phyloP scores from a whole-genome alignment of 257 asterid genomes.

The Ligustrum vulgare region DNA sequence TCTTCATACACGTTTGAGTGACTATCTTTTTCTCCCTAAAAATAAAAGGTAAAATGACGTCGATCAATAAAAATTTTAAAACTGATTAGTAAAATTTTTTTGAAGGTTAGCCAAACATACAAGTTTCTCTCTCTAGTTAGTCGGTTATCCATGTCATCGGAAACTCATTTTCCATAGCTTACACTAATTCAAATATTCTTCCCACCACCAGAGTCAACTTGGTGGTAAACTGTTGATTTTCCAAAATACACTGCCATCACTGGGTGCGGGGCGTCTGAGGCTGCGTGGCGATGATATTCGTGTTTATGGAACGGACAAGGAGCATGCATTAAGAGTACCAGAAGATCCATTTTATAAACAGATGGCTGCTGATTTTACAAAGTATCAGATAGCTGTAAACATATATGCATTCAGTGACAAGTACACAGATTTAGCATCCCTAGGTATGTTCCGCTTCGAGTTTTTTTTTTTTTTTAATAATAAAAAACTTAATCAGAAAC shows the following conservation, averaged over 20 bases:
- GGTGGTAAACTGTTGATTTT: constrained; percentile 96
- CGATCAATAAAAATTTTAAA: not conserved
- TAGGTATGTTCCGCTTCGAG: constrained; percentile 52
- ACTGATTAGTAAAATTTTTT: not conserved
- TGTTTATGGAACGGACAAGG: constrained; percentile 87
- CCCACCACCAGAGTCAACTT: constrained; percentile 73
- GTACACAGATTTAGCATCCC: constrained; percentile 85
- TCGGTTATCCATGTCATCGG: constrained; percentile 1
- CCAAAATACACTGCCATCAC: constrained; percentile 89
- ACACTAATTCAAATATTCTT: constrained; percentile 29
- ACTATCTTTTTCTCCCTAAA: not conserved
- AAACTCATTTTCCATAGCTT: constrained; percentile 17
- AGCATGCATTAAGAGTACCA: constrained; percentile 70
- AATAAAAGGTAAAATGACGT: not conserved
- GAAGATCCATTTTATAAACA: constrained; percentile 99
- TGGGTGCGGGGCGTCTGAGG: constrained; percentile 87
- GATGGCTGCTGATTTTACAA: constrained; percentile 99
- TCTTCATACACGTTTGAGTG: not conserved
- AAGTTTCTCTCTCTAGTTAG: constrained; percentile 8
- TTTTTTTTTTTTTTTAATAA: not conserved
- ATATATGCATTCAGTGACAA: constrained; percentile 89
- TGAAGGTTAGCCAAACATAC: not conserved
- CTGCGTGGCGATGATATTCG: constrained; percentile 89
- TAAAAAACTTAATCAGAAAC: not conserved
- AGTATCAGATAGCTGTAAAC: constrained; percentile 89